A percentile compares a stretch with the other conserved stretches of the same genome.
Evolutionary conservation across 228 moss, liverwort and hornwort species (phyloP).

Genomic region (Sphagnum magellanicum): DNA sequence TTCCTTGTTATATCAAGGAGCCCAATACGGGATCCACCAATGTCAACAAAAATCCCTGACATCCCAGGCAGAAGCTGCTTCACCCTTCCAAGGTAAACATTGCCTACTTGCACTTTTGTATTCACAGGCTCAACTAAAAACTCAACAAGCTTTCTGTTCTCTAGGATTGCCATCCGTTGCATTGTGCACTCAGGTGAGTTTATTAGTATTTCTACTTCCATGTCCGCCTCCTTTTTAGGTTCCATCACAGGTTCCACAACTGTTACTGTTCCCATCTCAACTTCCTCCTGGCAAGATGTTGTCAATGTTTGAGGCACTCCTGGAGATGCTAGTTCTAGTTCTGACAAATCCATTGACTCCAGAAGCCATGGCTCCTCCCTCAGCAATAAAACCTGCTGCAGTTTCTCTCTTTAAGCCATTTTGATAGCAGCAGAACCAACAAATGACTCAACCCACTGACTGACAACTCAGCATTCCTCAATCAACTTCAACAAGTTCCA

Average conservation of each 20-base stretch:
- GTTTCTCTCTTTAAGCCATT: conserved; percentile 26
- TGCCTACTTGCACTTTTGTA: conserved; percentile 90
- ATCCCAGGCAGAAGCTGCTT: conserved; percentile 95
- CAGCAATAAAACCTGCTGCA: conserved; percentile 52
- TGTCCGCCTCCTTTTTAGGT: conserved; percentile 39
- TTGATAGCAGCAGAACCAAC: too few species aligned
- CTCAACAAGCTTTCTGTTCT: conserved; percentile 88
- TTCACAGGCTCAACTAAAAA: conserved; percentile 90
- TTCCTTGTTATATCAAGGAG: conserved; percentile 88
- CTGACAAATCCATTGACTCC: conserved; percentile 70
- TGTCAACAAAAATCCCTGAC: conserved; percentile 94
- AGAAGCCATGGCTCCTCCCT: conserved; percentile 92
- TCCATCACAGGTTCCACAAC: conserved; percentile 15
- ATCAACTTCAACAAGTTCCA: neutral
- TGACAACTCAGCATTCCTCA: neutral
- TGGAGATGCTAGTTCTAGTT: conserved; percentile 17
- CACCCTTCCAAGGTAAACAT: conserved; percentile 89
- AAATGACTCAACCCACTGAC: too few species aligned
- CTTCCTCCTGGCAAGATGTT: conserved; percentile 9
- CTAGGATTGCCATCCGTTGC: conserved; percentile 98
- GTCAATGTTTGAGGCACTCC: neutral
- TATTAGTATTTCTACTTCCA: conserved; percentile 89
- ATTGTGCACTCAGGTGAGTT: conserved; percentile 96
- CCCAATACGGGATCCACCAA: conserved; percentile 81
- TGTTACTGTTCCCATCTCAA: conserved; percentile 19